Conservation (phyloP, 257 asterid species). For the Solanum sejunctum region DNA sequence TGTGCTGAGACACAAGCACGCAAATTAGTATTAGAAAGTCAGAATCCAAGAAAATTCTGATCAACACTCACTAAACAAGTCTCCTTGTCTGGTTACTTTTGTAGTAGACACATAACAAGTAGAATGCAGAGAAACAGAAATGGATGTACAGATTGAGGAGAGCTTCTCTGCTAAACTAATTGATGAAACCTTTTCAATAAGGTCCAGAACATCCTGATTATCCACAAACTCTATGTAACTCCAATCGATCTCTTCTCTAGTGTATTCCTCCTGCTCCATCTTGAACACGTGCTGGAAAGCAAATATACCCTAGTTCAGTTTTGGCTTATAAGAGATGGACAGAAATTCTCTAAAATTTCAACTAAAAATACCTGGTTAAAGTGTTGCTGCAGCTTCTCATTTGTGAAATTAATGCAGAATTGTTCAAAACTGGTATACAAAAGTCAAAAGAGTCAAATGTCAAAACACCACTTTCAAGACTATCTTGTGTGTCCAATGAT, state of each 20-base stretch:
- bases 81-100: neutral
- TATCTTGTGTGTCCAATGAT: neutral
- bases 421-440: conserved; percentile 14
- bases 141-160: neutral
- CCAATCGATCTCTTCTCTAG: conserved; percentile 90
- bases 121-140: neutral
- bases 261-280: conserved; percentile 99
- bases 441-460: neutral
- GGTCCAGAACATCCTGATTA: conserved; percentile 95
- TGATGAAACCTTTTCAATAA: conserved; percentile 79
- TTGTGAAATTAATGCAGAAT: conserved; percentile 14
- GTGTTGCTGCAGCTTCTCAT: conserved; percentile 19
- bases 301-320: neutral
- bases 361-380: conserved; percentile 36
- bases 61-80: neutral
- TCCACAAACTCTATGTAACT: conserved; percentile 97
- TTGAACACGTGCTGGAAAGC: conserved; percentile 78
- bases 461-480: neutral
- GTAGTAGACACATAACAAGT: neutral
- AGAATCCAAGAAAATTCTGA: neutral
- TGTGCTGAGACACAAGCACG: neutral
- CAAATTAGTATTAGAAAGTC: neutral
- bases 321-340: neutral
- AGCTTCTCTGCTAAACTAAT: neutral
- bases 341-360: conserved; percentile 3